These are phyloP conservation scores for Coffea humblotiana DNA, from an alignment of 305 asterid genomes.

Conservation along the genomic window DNA sequence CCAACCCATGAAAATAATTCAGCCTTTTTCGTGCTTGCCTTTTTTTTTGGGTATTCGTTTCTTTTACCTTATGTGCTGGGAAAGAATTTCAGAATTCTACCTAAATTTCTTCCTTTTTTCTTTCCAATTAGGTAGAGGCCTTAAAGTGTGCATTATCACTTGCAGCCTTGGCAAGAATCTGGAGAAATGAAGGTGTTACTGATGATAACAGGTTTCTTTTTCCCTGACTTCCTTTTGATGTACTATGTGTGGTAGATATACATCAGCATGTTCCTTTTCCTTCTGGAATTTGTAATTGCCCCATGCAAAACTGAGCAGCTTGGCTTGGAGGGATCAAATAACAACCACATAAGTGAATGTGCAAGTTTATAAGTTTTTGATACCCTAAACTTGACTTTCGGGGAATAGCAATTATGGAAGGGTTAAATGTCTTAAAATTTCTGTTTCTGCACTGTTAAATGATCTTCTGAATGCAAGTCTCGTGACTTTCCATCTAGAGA, in stretches of 20 bases:
- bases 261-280: not conserved
- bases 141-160: slow-evolving; percentile 88
- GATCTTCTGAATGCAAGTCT: not conserved
- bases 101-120: slow-evolving; percentile 26
- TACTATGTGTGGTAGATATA: not conserved
- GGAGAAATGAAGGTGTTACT: slow-evolving; percentile 86
- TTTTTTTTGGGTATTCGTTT: not conserved
- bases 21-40: not conserved
- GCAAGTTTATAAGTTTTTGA: not conserved
- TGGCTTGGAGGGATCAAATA: not conserved
- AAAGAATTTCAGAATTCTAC: slow-evolving; percentile 4
- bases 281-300: not conserved
- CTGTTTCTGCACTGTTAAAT: not conserved
- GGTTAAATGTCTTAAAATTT: not conserved
- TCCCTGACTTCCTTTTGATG: not conserved
- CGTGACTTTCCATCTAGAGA: not conserved
- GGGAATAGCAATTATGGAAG: not conserved
- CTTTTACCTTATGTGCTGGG: not conserved
- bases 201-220: slow-evolving; percentile 78
- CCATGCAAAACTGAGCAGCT: not conserved
- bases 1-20: not conserved
- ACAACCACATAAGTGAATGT: not conserved
- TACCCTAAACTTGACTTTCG: not conserved
- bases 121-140: slow-evolving; percentile 73
- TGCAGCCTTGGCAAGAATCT: slow-evolving; percentile 78